Percentiles rank a stretch among this genome's conserved stretches.
Conservation (phyloP, 75 land plant species). For the Selaginella moellendorffii region DNA sequence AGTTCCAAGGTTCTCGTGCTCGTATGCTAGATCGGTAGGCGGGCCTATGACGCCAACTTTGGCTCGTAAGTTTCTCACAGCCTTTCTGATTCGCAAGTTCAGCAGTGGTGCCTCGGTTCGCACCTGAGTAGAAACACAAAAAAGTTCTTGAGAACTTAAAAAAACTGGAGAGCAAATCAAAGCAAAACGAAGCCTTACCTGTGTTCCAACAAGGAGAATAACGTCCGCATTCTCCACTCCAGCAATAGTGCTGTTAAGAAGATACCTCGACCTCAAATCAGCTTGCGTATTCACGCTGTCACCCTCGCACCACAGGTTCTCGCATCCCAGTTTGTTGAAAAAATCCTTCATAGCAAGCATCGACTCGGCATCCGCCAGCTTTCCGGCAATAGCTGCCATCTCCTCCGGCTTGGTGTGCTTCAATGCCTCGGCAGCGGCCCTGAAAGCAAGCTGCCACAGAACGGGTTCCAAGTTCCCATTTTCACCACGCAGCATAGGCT, state of each 20-base stretch:
- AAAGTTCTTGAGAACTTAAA: too few relatives aligned
- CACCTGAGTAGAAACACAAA: slow-evolving; percentile 37
- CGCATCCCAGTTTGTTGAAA: slow-evolving; percentile 78
- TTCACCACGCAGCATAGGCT: slow-evolving; percentile 87
- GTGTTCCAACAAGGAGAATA: slow-evolving; percentile 75
- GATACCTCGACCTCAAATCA: slow-evolving; percentile 60
- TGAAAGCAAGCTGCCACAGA: slow-evolving; percentile 82
- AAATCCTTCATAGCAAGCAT: slow-evolving; percentile 94
- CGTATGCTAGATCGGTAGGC: slow-evolving; percentile 62
- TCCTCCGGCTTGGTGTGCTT: slow-evolving; percentile 57
- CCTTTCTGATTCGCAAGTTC: slow-evolving; percentile 82
- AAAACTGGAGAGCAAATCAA: neutral
- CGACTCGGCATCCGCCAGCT: slow-evolving; percentile 91
- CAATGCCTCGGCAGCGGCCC: slow-evolving; percentile 60
- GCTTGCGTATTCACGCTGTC: slow-evolving; percentile 46
- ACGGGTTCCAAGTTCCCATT: slow-evolving; percentile 84
- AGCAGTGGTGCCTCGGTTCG: slow-evolving; percentile 94
- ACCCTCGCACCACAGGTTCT: slow-evolving; percentile 83
- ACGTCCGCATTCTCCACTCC: slow-evolving; percentile 82
- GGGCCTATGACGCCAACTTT: slow-evolving; percentile 84
- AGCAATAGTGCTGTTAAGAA: slow-evolving; percentile 61
- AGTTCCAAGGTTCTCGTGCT: slow-evolving; percentile 55
- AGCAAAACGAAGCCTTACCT: slow-evolving; percentile 33
- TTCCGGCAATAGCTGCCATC: slow-evolving; percentile 86
- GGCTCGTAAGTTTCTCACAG: slow-evolving; percentile 52